Evolutionary conservation across 768 basidiomycete species (phyloP).

Genomic region (Royoungia palumana): DNA sequence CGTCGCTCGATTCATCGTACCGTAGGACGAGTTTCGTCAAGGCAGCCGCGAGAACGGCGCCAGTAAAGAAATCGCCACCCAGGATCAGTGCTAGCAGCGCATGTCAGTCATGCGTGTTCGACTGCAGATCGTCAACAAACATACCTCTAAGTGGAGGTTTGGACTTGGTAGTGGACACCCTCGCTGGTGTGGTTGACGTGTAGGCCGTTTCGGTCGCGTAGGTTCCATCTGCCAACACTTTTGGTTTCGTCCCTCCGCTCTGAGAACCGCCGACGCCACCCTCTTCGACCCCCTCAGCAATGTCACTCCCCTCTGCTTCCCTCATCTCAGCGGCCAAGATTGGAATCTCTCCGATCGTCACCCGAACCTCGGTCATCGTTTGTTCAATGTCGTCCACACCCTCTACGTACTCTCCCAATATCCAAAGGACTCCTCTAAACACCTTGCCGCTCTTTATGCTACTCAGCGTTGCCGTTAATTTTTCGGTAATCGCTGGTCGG

Average conservation of each 20-base stretch:
- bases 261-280: conserved; percentile 34
- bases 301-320: conserved; percentile 58
- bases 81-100: conserved; percentile 66
- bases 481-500: conserved; percentile 77
- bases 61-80: conserved; percentile 97
- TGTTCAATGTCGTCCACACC: conserved; percentile 61
- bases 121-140: conserved; percentile 11
- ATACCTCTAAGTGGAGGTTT: conserved; percentile 88
- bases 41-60: conserved; percentile 82
- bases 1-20: conserved; percentile 49
- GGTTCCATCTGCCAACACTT: conserved; percentile 92
- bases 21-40: conserved; percentile 90
- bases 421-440: conserved; percentile 95
- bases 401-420: conserved; percentile 93
- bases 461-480: conserved; percentile 72
- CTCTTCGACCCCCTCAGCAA: conserved; percentile 46
- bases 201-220: conserved; percentile 97
- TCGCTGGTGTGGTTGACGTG: conserved; percentile 56
- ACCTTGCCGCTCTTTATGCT: conserved; percentile 97
- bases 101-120: background rate
- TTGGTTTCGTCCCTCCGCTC: conserved; percentile 53
- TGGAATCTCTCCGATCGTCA: conserved; percentile 94
- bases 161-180: conserved; percentile 78
- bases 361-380: conserved; percentile 74
- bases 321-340: conserved; percentile 89